Evolutionary conservation across 2,329 filamentous ascomycete genomes (phyloP), one percentile per base, ranked within the genome.

Genomic region (Arthrobotrys sinensis): DNA sequence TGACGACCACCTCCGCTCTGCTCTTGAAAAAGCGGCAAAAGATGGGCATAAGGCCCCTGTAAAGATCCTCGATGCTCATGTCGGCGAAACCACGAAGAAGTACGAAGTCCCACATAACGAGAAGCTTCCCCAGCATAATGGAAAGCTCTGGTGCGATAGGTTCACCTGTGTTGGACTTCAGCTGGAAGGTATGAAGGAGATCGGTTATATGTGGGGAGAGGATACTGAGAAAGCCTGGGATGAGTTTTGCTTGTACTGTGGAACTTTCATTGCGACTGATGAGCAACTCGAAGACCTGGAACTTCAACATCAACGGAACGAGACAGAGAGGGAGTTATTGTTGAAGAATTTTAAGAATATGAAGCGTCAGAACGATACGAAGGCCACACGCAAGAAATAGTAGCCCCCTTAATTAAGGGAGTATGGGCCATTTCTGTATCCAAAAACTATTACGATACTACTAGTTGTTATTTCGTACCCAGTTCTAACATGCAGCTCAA

Each of bases 191-290:
- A 69, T 70, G 65, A 55, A 57, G 12, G 36, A 55, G 32, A 60
- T 70, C 14, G 65, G 72, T 1, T 70, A 76, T 16, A 69, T 65
- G 36, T 70, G 40, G 72, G 72, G 55, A 11, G 71, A 76, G 14
- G 71, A 76, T 34, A 34, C 16, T 8, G 64, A 69, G 19, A 63
- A 57, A 24, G 43, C 57, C 7, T 68, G 71, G 64, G 64, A 69
- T 1, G 65, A 70, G 19, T 57, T 70, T 34, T 69, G 72, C 28
- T 28, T 70, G 3, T 76, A 70, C n/a, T 69, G 65, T 60, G 72
- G 64, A 11, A 57, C 72, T 4, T 76, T 65, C 36, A 76, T 70
- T 21, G 65, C 72, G 10, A 63, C 64, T 6, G 64, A 60, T 10
- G 46, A 64, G 45, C 65, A 69, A 11, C 36, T 76, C 8, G 50